Conservation (phyloP, 352 stramenopile species). For the Globisporangium carolinianum region DNA sequence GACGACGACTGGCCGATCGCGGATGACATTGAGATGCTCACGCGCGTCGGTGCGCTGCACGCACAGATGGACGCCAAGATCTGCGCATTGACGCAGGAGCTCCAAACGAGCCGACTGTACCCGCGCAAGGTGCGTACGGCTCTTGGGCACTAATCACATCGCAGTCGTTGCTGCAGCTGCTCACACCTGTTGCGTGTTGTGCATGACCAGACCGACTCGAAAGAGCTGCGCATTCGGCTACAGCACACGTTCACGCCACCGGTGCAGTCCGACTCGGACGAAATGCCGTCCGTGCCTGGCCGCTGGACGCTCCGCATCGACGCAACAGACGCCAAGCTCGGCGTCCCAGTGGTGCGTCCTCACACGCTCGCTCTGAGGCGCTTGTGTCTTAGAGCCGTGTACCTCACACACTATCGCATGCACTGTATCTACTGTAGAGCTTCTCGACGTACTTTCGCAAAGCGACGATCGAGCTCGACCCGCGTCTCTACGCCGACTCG, state of each 20-base stretch:
- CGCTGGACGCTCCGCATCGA: conserved; percentile 66
- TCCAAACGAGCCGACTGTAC: conserved; percentile 57
- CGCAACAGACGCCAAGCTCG: conserved; percentile 29
- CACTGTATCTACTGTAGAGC: conserved; percentile 28
- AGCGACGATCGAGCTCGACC: conserved; percentile 61
- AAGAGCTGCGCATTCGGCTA: conserved; percentile 47
- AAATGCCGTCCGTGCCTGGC: conserved; percentile 23
- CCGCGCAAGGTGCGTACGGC: conserved; percentile 23
- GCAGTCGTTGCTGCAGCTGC: too few relatives aligned
- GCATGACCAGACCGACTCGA: conserved; percentile 37
- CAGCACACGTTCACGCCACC: conserved; percentile 55
- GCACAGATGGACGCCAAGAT: conserved; percentile 38
- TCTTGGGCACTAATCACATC: not conserved
- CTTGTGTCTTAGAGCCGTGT: not conserved
- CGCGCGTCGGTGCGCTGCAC: conserved; percentile 35
- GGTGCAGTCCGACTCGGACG: conserved; percentile 21
- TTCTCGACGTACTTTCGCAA: conserved; percentile 78
- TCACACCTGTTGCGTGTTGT: not conserved
- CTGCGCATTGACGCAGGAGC: conserved; percentile 37
- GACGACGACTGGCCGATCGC: conserved; percentile 48
- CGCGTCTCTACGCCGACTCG: conserved; percentile 58
- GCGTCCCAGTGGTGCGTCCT: conserved; percentile 29
- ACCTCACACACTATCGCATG: not conserved
- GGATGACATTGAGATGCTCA: conserved; percentile 47
- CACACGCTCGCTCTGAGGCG: not conserved